Conservation (phyloP, 371 early-diverging fungal species). For the Mortierella sp. region DNA sequence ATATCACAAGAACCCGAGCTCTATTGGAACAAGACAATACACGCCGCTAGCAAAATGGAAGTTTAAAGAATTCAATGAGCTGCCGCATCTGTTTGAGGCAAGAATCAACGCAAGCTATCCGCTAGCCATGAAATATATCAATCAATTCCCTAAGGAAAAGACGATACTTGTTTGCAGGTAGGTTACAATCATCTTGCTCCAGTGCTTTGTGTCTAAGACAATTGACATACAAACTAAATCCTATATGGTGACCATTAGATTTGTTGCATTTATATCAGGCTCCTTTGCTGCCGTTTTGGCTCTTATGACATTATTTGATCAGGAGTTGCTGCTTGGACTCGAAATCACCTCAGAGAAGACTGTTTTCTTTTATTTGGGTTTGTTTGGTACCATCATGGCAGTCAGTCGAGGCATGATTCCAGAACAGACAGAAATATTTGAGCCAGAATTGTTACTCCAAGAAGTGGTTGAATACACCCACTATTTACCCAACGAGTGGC, state of each 20-base stretch:
- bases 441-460: slow-evolving; percentile 81
- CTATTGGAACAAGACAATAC: slow-evolving; percentile 85
- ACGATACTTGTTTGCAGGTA: slow-evolving; percentile 82
- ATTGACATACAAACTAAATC: not conserved
- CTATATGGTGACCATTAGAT: slow-evolving; percentile 60
- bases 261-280: slow-evolving; percentile 91
- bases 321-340: slow-evolving; percentile 88
- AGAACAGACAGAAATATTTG: slow-evolving; percentile 83
- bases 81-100: slow-evolving; percentile 88
- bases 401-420: slow-evolving; percentile 88
- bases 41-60: slow-evolving; percentile 92
- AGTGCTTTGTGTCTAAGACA: not conserved
- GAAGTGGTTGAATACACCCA: slow-evolving; percentile 90
- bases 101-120: slow-evolving; percentile 82
- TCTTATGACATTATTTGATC: slow-evolving; percentile 86
- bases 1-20: slow-evolving; percentile 89
- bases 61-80: slow-evolving; percentile 97
- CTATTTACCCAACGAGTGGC: slow-evolving; percentile 92
- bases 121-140: slow-evolving; percentile 84
- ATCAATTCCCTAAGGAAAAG: slow-evolving; percentile 91
- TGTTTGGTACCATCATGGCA: slow-evolving; percentile 90
- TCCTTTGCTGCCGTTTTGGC: slow-evolving; percentile 90
- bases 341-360: slow-evolving; percentile 90
- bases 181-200: not conserved
- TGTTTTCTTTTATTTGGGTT: slow-evolving; percentile 91